Percentiles rank a stretch among this genome's conserved stretches.
Evolutionary conservation across 2,329 filamentous ascomycete species (phyloP).

Genomic region (Stachybotrys chartarum): DNA sequence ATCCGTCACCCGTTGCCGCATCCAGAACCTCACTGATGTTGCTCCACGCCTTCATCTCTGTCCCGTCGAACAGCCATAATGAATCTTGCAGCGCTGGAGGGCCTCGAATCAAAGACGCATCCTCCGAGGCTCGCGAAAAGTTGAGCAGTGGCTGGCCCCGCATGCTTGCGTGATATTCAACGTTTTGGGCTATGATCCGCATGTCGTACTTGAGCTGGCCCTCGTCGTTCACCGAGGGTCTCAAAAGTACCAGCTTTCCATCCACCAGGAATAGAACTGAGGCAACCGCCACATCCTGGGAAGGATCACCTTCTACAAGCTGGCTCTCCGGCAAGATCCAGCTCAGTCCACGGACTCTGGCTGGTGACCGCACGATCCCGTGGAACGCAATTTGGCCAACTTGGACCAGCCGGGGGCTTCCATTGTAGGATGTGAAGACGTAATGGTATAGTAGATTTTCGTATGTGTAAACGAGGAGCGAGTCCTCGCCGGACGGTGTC

Average conservation of each 20-base stretch:
- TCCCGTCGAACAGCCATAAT: constrained; percentile 89
- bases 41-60: constrained; percentile 79
- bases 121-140: constrained; percentile 18
- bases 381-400: constrained; percentile 98
- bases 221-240: constrained; percentile 75
- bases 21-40: constrained; percentile 79
- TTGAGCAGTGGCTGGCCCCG: constrained; percentile 62
- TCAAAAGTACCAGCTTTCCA: constrained; percentile 87
- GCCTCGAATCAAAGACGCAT: constrained; percentile 14
- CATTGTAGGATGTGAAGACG: constrained; percentile 69
- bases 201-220: constrained; percentile 95
- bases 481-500: constrained; percentile 85
- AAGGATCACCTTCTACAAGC: constrained; percentile 82
- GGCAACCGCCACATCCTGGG: constrained; percentile 87
- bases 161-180: constrained; percentile 92
- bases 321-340: constrained; percentile 94
- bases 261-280: constrained; percentile 96
- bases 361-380: constrained; percentile 89
- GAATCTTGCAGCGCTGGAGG: constrained; percentile 65
- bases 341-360: constrained; percentile 84
- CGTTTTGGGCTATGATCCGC: constrained; percentile 91
- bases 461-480: constrained; percentile 91
- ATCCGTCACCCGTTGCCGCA: constrained; percentile 57
- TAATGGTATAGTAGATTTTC: constrained; percentile 96
- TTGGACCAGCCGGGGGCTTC: constrained; percentile 69